Evolutionary conservation across 2,329 filamentous ascomycete genomes (phyloP).

Genomic region (Fusarium succisae): DNA sequence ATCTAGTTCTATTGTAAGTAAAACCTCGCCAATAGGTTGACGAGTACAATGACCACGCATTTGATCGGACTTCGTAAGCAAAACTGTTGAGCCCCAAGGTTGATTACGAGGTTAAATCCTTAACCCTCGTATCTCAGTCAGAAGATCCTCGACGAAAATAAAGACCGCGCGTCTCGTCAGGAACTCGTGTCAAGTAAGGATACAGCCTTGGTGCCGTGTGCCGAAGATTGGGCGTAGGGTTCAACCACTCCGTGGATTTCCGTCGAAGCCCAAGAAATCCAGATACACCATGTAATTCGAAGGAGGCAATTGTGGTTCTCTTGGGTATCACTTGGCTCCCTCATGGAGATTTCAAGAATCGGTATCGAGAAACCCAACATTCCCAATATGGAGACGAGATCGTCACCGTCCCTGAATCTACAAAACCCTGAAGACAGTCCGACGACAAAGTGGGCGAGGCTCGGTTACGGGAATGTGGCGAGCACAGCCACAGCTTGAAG

Average conservation of each 20-base stretch:
- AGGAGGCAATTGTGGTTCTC: conserved; percentile 8
- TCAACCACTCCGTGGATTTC: conserved; percentile 2
- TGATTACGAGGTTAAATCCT: neutral
- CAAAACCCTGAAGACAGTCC: conserved; percentile 11
- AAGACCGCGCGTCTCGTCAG: conserved; percentile 10
- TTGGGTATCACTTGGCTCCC: conserved; percentile 28
- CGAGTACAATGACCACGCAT: neutral
- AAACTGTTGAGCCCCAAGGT: neutral
- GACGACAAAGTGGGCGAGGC: conserved; percentile 19
- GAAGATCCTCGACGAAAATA: neutral
- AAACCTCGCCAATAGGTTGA: neutral
- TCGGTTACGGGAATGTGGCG: conserved; percentile 34
- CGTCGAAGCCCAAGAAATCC: conserved; percentile 11
- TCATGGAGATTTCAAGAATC: conserved; percentile 17
- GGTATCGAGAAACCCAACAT: conserved; percentile 4
- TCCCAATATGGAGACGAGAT: conserved; percentile 6
- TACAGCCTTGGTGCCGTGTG: conserved; percentile 12
- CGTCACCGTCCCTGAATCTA: conserved; percentile 6
- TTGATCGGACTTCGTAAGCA: neutral
- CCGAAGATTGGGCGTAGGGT: neutral
- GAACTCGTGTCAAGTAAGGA: neutral
- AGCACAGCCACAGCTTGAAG: conserved; percentile 38
- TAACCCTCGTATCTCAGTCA: neutral
- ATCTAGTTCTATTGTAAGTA: neutral
- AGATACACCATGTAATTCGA: conserved; percentile 10